Base-by-base conservation (phyloP, 208 protist species). In the Ichthyophonus hoferi region DNA sequence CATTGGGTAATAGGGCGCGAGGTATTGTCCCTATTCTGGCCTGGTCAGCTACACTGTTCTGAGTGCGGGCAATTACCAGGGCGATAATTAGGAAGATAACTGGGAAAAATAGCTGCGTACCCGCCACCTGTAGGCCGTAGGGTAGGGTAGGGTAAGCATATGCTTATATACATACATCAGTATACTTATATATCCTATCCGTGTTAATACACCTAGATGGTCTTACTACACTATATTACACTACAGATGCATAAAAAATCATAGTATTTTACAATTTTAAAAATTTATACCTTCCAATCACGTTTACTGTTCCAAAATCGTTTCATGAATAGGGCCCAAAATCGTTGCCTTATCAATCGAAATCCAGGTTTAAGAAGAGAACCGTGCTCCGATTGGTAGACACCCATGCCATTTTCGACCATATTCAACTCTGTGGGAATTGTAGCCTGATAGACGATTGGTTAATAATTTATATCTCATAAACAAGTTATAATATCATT, bases 291-390 rank as follows among this genome's bases (percentile, higher is more conserved):
- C 50, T 90, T 90, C 79, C 88, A 90, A 85, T 91, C 85, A 12
- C 90, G 86, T 14, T 43, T 81, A 3, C 34, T 17, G 58, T 91
- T 67, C 39, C 58, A 17, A 1, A 83, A 81, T 31, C 90, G 90
- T 58, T 91, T 91, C n/a, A 58, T 40, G 79, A 91, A 14, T 7
- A 91, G 34, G 0, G 90, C 90, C 12, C 50, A 12, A 40, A 91
- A 85, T 35, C 88, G 90, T 37, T 88, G 35, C 89, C 17, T 76
- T 31, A 12, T 1, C 43, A 84, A 37, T 37, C 17, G 12, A 58
- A 34, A 33, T 14, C 81, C 81, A 34, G 81, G 39, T 40, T 7
- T 34, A 7, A 85, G 7, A 7, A 85, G 40, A 58, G 31, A 79
- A 35, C 37, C n/a, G 24, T 78, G 33, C 35, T 87, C 83, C 0